A percentile compares a stretch with the other conserved stretches of the same genome.
Evolutionary conservation across 192 early-diverging fungal species (phyloP).

Genomic region (Backusella circina): DNA sequence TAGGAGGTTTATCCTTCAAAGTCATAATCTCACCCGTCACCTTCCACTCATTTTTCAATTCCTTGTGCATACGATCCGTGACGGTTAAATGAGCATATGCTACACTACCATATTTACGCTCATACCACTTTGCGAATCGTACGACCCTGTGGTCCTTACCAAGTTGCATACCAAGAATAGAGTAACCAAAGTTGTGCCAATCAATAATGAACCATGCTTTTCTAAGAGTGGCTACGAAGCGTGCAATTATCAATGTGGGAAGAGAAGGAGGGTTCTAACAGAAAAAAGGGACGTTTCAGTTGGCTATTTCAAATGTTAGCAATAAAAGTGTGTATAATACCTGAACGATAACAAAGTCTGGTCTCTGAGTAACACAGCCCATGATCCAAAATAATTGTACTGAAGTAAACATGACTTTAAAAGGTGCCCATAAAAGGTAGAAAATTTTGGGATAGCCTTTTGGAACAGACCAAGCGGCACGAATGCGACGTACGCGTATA

Average conservation of each 20-base stretch:
- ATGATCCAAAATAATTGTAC: constrained; percentile 59
- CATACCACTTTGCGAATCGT: constrained; percentile 55
- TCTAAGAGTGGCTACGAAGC: constrained; percentile 60
- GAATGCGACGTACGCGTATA: constrained; percentile 48
- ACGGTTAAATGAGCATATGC: constrained; percentile 87
- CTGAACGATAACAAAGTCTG: constrained; percentile 76
- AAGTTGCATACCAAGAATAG: constrained; percentile 74
- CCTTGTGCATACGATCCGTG: constrained; percentile 74
- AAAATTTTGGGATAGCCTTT: constrained; percentile 50
- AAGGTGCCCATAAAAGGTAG: constrained; percentile 66
- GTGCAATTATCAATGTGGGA: constrained; percentile 82
- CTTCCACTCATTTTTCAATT: constrained; percentile 57
- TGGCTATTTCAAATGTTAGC: neutral
- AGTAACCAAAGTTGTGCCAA: constrained; percentile 98
- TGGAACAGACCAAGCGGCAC: constrained; percentile 49
- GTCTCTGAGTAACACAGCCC: constrained; percentile 48
- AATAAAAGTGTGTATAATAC: constrained; percentile 33
- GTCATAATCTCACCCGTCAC: constrained; percentile 67
- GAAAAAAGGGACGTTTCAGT: neutral
- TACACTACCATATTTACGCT: constrained; percentile 54
- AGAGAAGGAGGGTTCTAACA: constrained; percentile 91
- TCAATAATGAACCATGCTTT: constrained; percentile 80
- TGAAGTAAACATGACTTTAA: constrained; percentile 63
- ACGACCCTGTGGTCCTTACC: constrained; percentile 56
- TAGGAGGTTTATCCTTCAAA: constrained; percentile 80